Base-by-base conservation (phyloP, 2,329 filamentous ascomycete species). In the Capronia epimyces region DNA sequence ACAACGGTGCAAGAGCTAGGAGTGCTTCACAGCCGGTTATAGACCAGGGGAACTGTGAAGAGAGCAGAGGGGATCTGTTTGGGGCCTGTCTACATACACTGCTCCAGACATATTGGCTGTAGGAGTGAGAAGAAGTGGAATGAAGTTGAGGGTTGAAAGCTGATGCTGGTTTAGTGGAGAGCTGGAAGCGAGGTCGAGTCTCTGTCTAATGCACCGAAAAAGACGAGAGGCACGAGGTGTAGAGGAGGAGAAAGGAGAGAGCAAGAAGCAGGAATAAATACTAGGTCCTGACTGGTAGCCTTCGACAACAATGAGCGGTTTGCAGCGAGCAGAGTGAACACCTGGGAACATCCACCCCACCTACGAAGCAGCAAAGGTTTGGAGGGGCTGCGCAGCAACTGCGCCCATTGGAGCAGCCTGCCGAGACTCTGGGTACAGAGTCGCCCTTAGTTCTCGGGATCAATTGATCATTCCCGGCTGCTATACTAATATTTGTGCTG, bases 131-230 rank as follows among this genome's bases (percentile, higher is more conserved):
- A 25, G 37, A 32, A 31, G 36, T 50, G 24, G 18, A 34, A n/a
- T 34, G 46, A 34, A 18, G 22, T 24, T 27, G n/a, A 24, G 50
- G 22, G 21, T 24, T 36, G 36, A 39, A 29, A 45, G 36, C 10
- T 32, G 24, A 24, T 32, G 21, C 22, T 24, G 25, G 21, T 34
- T 36, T 25, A 43, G 13, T 13, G 27, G 25, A 10, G 21, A 44
- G 32, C 24, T 37, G 29, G 29, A 29, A 48, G 21, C 12, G 44
- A 45, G 27, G 41, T 45, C 50, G 53, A 55, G 50, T 56, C 57
- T 56, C 57, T 57, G 57, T 59, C 57, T 60, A 58, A 61, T 60
- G 59, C 59, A 61, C 57, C 59, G 59, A 61, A 60, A 60, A 59
- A 61, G 59, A 61, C 55, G 51, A 58, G 57, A 58, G 59, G 50